These are phyloP conservation scores for Aspergillus ustus DNA, from an alignment of 2,329 filamentous ascomycete species.

Conservation along the genomic window DNA sequence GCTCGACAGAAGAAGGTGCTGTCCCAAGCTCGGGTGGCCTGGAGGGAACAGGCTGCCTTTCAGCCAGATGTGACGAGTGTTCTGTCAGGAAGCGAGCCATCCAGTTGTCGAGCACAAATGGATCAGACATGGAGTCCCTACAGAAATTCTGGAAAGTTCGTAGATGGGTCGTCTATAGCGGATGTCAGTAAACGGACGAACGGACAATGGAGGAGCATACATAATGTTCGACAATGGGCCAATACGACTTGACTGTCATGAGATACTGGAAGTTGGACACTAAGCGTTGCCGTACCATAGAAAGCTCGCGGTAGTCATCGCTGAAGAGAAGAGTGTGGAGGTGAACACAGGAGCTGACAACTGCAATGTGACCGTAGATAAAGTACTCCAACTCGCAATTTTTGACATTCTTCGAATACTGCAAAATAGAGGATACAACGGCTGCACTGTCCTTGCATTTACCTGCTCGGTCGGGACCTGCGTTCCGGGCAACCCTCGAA, in stretches of 20 bases:
- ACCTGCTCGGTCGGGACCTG: conserved; percentile 1
- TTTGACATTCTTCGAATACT: conserved; percentile 19
- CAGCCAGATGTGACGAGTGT: conserved; percentile 23
- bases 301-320: conserved; percentile 19
- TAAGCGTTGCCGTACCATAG: conserved; percentile 21
- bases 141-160: conserved; percentile 28
- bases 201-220: conserved; percentile 9
- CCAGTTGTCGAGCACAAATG: conserved; percentile 30
- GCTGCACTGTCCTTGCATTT: conserved; percentile 26
- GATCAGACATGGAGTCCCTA: conserved; percentile 24
- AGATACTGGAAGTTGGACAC: conserved; percentile 28
- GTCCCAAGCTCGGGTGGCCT: neutral
- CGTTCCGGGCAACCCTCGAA: conserved; percentile 6
- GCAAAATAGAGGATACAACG: conserved; percentile 25
- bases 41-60: conserved; percentile 14
- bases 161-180: conserved; percentile 23
- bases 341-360: conserved; percentile 30
- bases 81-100: conserved; percentile 31
- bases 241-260: conserved; percentile 26
- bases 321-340: conserved; percentile 27
- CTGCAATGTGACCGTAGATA: conserved; percentile 27
- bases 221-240: conserved; percentile 26
- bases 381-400: conserved; percentile 28
- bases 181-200: neutral
- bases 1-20: neutral